Evolutionary conservation across 2,329 filamentous ascomycete genomes (phyloP).

Genomic region (Penicillium nordicum): DNA sequence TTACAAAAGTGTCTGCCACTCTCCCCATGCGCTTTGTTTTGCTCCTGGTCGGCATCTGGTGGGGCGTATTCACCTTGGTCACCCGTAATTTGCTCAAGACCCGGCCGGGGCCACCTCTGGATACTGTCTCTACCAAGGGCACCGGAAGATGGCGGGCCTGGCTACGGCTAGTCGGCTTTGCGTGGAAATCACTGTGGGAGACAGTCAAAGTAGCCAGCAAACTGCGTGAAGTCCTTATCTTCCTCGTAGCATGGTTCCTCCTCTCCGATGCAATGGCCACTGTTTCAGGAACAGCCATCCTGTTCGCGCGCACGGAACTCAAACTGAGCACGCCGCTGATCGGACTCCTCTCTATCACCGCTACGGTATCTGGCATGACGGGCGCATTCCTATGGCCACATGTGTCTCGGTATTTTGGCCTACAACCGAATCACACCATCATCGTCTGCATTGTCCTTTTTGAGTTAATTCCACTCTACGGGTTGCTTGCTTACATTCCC

Average conservation of each 20-base stretch:
- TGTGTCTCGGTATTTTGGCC: slow-evolving; percentile 63
- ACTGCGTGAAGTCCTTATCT: slow-evolving; percentile 72
- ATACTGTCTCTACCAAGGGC: slow-evolving; percentile 14
- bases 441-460: slow-evolving; percentile 82
- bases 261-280: slow-evolving; percentile 88
- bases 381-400: slow-evolving; percentile 83
- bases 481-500: slow-evolving; percentile 77
- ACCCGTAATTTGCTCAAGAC: slow-evolving; percentile 77
- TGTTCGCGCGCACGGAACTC: slow-evolving; percentile 86
- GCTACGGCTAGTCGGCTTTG: slow-evolving; percentile 68
- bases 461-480: slow-evolving; percentile 86
- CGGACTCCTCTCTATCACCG: slow-evolving; percentile 84
- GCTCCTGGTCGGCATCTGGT: slow-evolving; percentile 80
- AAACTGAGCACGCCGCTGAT: slow-evolving; percentile 78
- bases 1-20: slow-evolving; percentile 62
- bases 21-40: slow-evolving; percentile 79
- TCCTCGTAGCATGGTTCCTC: slow-evolving; percentile 84
- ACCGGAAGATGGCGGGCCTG: slow-evolving; percentile 46
- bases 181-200: slow-evolving; percentile 76
- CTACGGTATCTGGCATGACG: slow-evolving; percentile 72
- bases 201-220: slow-evolving; percentile 69
- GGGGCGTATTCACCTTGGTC: slow-evolving; percentile 81
- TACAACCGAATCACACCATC: slow-evolving; percentile 78
- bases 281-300: slow-evolving; percentile 82
- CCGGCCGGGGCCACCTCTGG: slow-evolving; percentile 71